A percentile compares a stretch with the other conserved stretches of the same genome.
Conservation (phyloP, 208 protist genomes). For the Crithidia acanthocephali region DNA sequence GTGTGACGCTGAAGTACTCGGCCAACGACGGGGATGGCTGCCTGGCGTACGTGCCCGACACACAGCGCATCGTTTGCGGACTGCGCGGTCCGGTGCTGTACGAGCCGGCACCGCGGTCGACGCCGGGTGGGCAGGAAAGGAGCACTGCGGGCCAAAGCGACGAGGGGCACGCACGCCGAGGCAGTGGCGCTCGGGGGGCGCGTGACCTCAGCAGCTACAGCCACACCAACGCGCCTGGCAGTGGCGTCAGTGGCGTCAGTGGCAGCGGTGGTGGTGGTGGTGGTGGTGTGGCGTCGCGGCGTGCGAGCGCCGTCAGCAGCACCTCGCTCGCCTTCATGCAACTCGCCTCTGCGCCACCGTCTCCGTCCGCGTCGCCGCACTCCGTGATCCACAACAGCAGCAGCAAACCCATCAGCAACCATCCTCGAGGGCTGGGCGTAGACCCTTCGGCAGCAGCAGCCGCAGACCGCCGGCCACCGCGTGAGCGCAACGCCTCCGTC, state of each 20-base stretch:
- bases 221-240: not conserved
- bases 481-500: not conserved
- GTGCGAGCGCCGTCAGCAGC: not conserved
- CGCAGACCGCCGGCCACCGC: not conserved
- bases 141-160: not conserved
- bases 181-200: not conserved
- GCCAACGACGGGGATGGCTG: constrained; percentile 68
- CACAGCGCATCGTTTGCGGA: constrained; percentile 60
- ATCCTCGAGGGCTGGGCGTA: too few relatives aligned
- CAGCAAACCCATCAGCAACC: too few relatives aligned
- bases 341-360: not conserved
- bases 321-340: not conserved
- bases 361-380: not conserved
- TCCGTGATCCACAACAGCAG: not conserved
- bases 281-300: not conserved
- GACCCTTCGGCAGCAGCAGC: not conserved
- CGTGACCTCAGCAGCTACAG: not conserved
- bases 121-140: not conserved
- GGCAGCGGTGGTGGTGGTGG: not conserved
- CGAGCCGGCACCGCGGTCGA: constrained; percentile 22
- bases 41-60: constrained; percentile 54
- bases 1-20: constrained; percentile 62
- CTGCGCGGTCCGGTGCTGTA: constrained; percentile 78
- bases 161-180: not conserved
- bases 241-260: too few relatives aligned